Evolutionary conservation across 2,329 filamentous ascomycete genomes (phyloP).

Genomic region (Fusarium hainanense): DNA sequence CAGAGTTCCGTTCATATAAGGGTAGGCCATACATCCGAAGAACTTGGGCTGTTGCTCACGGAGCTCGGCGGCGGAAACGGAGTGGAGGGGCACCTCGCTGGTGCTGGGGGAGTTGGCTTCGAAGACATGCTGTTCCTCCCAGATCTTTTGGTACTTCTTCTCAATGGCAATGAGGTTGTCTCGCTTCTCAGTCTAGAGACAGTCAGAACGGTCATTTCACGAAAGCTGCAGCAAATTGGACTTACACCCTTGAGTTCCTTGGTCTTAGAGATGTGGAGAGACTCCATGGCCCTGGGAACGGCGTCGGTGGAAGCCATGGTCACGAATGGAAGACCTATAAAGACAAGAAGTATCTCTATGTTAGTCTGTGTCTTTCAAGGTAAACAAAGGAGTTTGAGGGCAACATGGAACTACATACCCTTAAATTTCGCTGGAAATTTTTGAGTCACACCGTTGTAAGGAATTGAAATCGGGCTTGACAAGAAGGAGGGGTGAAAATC

Average conservation of each 20-base stretch:
- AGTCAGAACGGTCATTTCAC: slow-evolving; percentile 25
- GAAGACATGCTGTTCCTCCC: slow-evolving; percentile 70
- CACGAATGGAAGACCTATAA: slow-evolving; percentile 46
- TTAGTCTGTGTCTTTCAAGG: slow-evolving; percentile 10
- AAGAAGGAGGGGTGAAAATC: slow-evolving; percentile 52
- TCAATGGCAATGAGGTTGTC: slow-evolving; percentile 84
- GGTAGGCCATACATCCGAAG: slow-evolving; percentile 71
- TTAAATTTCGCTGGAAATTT: slow-evolving; percentile 43
- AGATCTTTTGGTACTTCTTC: slow-evolving; percentile 88
- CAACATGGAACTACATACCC: slow-evolving; percentile 30
- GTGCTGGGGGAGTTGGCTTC: slow-evolving; percentile 85
- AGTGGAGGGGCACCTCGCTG: slow-evolving; percentile 79
- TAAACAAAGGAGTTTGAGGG: not conserved
- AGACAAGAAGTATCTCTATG: not conserved
- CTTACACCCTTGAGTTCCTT: slow-evolving; percentile 70
- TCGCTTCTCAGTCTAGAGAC: slow-evolving; percentile 80
- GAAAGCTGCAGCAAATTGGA: slow-evolving; percentile 26
- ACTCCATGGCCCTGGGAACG: slow-evolving; percentile 62
- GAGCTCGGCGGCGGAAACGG: slow-evolving; percentile 78
- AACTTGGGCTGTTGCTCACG: slow-evolving; percentile 89
- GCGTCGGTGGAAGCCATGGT: slow-evolving; percentile 57
- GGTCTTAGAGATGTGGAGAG: slow-evolving; percentile 65
- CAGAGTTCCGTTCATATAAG: slow-evolving; percentile 86
- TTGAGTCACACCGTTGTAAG: slow-evolving; percentile 48
- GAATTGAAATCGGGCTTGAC: slow-evolving; percentile 33